phyloP scores from a whole-genome alignment of 495 filamentous ascomycete genomes.

The Penicillium manginii region DNA sequence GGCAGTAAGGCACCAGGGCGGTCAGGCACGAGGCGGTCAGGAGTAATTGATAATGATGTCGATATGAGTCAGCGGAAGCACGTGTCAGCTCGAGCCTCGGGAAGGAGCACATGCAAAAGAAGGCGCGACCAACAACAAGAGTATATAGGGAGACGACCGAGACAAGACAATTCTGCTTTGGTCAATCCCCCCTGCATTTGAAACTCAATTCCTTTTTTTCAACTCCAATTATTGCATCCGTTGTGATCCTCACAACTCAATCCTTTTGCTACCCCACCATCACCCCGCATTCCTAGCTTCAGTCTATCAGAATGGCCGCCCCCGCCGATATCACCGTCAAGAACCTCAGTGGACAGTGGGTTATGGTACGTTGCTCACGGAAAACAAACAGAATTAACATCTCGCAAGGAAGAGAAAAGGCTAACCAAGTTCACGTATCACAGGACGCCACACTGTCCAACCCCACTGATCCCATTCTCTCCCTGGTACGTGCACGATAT shows the following conservation, averaged over 20 bases:
- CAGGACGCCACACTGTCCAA: slow-evolving; percentile 83
- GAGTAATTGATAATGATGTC: slow-evolving; percentile 5
- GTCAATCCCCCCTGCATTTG: not conserved
- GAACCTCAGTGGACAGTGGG: slow-evolving; percentile 77
- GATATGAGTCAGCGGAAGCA: slow-evolving; percentile 24
- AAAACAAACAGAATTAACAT: not conserved
- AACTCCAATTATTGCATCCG: slow-evolving; percentile 1
- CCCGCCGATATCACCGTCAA: slow-evolving; percentile 71
- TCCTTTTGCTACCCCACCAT: slow-evolving; percentile 1
- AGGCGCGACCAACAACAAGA: not conserved
- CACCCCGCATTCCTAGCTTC: slow-evolving; percentile 10
- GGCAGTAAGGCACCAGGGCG: not conserved
- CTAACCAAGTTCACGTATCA: slow-evolving; percentile 9
- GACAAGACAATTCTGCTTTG: not conserved
- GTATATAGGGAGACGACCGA: slow-evolving; percentile 17
- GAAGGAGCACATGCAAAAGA: slow-evolving; percentile 19
- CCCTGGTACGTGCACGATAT: slow-evolving; percentile 51
- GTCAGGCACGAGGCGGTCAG: not conserved
- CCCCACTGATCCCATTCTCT: slow-evolving; percentile 69
- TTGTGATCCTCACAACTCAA: not conserved
- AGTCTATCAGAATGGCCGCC: slow-evolving; percentile 72
- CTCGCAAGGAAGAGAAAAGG: too few relatives aligned
- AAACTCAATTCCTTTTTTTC: slow-evolving; percentile 1
- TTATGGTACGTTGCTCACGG: slow-evolving; percentile 61
- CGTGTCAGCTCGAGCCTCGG: slow-evolving; percentile 32